phyloP scores from a whole-genome alignment of 768 basidiomycete genomes.

The Leccinum variicolor region DNA sequence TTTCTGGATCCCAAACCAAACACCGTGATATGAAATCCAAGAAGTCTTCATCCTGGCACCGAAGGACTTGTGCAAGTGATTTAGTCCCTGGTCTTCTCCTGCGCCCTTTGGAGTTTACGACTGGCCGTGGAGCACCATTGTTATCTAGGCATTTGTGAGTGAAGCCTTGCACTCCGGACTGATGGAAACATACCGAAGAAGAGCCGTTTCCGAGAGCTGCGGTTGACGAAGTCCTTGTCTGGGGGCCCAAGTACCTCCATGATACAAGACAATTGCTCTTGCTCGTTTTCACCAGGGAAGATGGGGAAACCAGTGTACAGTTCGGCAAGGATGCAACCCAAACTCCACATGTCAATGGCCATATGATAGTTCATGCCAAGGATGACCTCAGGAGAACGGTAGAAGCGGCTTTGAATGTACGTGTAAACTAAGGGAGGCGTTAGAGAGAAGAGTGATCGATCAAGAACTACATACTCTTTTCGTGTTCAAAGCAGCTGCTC shows the following conservation, averaged over 20 bases:
- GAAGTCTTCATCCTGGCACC: slow-evolving; percentile 92
- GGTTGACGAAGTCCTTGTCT: slow-evolving; percentile 92
- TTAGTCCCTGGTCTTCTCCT: slow-evolving; percentile 90
- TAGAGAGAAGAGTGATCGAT: not conserved
- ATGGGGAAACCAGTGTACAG: slow-evolving; percentile 97
- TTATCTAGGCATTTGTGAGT: slow-evolving; percentile 55
- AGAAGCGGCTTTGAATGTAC: slow-evolving; percentile 99
- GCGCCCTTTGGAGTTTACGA: slow-evolving; percentile 95
- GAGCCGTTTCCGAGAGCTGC: slow-evolving; percentile 87
- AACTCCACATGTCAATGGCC: slow-evolving; percentile 99
- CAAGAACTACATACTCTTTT: slow-evolving; percentile 77
- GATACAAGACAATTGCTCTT: slow-evolving; percentile 96
- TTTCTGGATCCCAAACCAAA: slow-evolving; percentile 97
- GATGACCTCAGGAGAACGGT: slow-evolving; percentile 99
- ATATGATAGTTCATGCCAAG: slow-evolving; percentile 99
- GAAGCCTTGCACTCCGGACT: not conserved
- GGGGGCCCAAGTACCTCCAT: slow-evolving; percentile 98
- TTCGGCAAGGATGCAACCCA: slow-evolving; percentile 97
- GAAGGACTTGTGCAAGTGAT: slow-evolving; percentile 82
- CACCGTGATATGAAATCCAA: slow-evolving; percentile 97
- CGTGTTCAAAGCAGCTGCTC: slow-evolving; percentile 96
- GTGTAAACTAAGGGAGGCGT: slow-evolving; percentile 74
- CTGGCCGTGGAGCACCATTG: slow-evolving; percentile 87
- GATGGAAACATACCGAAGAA: slow-evolving; percentile 77
- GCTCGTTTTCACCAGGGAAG: slow-evolving; percentile 98